Evolutionary conservation across 331 rosid species (phyloP), one percentile per base, ranked within the genome.

Genomic region (Pyrus hybrid): DNA sequence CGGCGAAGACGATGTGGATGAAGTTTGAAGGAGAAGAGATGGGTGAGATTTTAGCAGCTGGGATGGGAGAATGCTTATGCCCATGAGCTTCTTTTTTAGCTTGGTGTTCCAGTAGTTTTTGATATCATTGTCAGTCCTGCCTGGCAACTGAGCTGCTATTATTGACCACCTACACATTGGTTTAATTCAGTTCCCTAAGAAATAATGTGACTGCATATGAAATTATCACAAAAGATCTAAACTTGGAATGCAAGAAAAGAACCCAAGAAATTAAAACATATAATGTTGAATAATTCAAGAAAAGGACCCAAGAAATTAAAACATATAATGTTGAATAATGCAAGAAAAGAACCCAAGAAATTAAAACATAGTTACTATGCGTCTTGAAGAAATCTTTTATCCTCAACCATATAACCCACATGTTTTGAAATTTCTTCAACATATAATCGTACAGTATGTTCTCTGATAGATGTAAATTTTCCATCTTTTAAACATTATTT

Each of bases 61-160:
- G 54, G 80, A 22, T 70, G 78, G 74, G 51, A 76, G 75, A 64
- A 81, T 70, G 23, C 80, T 67, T 68, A 88, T 73, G 64, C 68
- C 79, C 82, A 85, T 74, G 61, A 80, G 68, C 66, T 88, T 93
- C 83, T 91, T 91, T 90, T 86, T 93, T 2, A 93, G 94, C 81
- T 89, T 91, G 20, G 97, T 90, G 93, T 91, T 93, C 96, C 96
- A 91, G 62, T 93, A 86, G 83, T 91, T 93, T 83, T 93, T 93
- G 28, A 93, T 89, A 70, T 93, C 98, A 81, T 93, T 93, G 79
- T 93, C 97, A 4, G 98, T 91, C 53, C 97, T 84, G 1, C 97
- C 96, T 49, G 92, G 91, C 77, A 90, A 74, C 67, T 87, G 93
- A 79, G 91, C 85, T 80, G 97, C 98, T 77, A 93, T 93, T 28